These are phyloP conservation scores for Galerina marginata DNA, from an alignment of 768 basidiomycete species.

Conservation along the genomic window DNA sequence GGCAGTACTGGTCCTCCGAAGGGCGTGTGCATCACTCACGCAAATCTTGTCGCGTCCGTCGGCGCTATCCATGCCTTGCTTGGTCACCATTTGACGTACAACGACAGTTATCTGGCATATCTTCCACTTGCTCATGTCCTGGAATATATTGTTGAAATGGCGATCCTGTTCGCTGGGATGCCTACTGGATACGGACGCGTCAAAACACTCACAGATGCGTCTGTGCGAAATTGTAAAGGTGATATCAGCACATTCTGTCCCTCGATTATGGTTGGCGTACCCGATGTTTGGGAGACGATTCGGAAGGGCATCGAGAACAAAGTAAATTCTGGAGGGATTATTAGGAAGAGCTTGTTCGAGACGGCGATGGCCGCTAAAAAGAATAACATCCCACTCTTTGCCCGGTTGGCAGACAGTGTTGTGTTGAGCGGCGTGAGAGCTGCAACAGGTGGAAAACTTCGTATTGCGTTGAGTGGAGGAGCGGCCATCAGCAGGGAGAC, in stretches of 20 bases:
- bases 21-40: constrained; percentile 88
- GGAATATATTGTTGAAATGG: constrained; percentile 91
- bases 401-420: constrained; percentile 70
- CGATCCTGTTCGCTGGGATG: constrained; percentile 76
- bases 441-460: constrained; percentile 87
- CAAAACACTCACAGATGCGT: constrained; percentile 95
- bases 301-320: constrained; percentile 91
- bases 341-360: constrained; percentile 82
- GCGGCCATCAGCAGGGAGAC: constrained; percentile 86
- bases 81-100: constrained; percentile 61
- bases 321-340: constrained; percentile 66
- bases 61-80: constrained; percentile 79
- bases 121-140: constrained; percentile 94
- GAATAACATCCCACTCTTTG: constrained; percentile 67
- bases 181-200: constrained; percentile 89
- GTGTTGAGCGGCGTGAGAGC: constrained; percentile 79
- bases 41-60: constrained; percentile 84
- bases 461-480: constrained; percentile 83
- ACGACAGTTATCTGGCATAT: constrained; percentile 85
- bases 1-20: constrained; percentile 94
- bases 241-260: constrained; percentile 86
- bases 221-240: constrained; percentile 83
- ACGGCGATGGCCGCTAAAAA: constrained; percentile 80
- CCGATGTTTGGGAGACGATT: constrained; percentile 96
- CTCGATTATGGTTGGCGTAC: constrained; percentile 92